phyloP scores from a whole-genome alignment of 176 grass and related monocot species.

The Oryza australiensis region DNA sequence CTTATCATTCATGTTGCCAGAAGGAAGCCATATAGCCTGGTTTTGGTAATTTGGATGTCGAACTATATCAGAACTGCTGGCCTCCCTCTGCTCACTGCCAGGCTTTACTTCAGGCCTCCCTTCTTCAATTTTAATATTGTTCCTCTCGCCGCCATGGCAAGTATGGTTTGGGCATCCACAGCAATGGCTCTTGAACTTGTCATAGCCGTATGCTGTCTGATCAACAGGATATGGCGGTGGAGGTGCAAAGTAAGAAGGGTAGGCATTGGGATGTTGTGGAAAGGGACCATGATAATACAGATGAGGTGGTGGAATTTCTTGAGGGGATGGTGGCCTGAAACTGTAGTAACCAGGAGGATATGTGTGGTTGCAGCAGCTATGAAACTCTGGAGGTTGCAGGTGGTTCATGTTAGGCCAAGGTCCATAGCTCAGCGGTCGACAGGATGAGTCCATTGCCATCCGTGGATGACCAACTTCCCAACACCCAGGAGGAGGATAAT shows the following conservation, averaged over 20 bases:
- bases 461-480: constrained; percentile 37
- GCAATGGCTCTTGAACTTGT: constrained; percentile 45
- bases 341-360: constrained; percentile 60
- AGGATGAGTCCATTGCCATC: constrained; percentile 33
- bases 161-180: constrained; percentile 77
- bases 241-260: constrained; percentile 44
- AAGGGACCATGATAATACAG: constrained; percentile 40
- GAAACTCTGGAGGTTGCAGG: constrained; percentile 31
- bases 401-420: constrained; percentile 42
- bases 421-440: constrained; percentile 34
- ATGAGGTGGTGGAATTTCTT: constrained; percentile 51
- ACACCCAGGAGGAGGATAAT: constrained; percentile 45
- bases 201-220: constrained; percentile 42
- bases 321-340: constrained; percentile 52
- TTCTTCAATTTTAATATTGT: constrained; percentile 63
- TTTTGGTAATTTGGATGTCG: constrained; percentile 44
- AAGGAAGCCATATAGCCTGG: constrained; percentile 40
- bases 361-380: constrained; percentile 36
- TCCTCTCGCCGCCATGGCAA: constrained; percentile 44
- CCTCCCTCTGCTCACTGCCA: constrained; percentile 37
- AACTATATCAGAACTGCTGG: constrained; percentile 25
- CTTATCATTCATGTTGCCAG: constrained; percentile 24
- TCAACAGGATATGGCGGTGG: constrained; percentile 39
- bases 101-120: constrained; percentile 46
- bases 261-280: constrained; percentile 38